Conservation (phyloP, 1,139 yeast genomes). For the Yamadazyma friedrichii region DNA sequence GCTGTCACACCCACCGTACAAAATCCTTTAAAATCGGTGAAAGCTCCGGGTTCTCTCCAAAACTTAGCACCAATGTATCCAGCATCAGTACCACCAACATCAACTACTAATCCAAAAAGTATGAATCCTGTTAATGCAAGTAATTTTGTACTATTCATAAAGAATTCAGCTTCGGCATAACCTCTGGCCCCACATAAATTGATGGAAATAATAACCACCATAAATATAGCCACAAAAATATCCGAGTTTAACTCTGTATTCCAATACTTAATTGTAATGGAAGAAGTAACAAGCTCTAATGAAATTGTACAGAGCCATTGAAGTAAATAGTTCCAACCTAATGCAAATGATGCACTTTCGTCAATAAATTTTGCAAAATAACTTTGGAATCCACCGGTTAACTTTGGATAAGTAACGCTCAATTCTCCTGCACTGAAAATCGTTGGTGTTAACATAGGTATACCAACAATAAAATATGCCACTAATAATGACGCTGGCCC, state of each 20-base stretch:
- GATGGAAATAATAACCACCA: conserved; percentile 30
- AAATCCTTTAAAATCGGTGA: conserved; percentile 40
- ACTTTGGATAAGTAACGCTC: conserved; percentile 30
- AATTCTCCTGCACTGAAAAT: conserved; percentile 37
- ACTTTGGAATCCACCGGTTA: conserved; percentile 37
- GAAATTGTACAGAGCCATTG: conserved; percentile 37
- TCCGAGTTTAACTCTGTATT: conserved; percentile 30
- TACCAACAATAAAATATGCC: conserved; percentile 34
- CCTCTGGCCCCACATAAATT: conserved; percentile 43
- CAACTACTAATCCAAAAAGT: conserved; percentile 38
- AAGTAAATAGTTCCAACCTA: conserved; percentile 38
- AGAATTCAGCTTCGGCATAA: conserved; percentile 45
- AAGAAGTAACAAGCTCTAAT: conserved; percentile 37
- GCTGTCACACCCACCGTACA: conserved; percentile 40
- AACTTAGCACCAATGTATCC: conserved; percentile 48
- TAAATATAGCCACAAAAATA: conserved; percentile 40
- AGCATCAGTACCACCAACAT: conserved; percentile 38
- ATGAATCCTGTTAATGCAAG: conserved; percentile 39
- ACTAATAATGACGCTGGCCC: conserved; percentile 36
- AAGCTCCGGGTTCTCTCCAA: conserved; percentile 45
- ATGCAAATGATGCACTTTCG: conserved; percentile 34
- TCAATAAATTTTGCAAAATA: conserved; percentile 34
- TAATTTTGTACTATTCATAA: conserved; percentile 37
- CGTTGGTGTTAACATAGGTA: conserved; percentile 35
- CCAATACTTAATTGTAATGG: conserved; percentile 37